Conservation (phyloP, 148 eudicot genomes). For the Beta vulgaris region DNA sequence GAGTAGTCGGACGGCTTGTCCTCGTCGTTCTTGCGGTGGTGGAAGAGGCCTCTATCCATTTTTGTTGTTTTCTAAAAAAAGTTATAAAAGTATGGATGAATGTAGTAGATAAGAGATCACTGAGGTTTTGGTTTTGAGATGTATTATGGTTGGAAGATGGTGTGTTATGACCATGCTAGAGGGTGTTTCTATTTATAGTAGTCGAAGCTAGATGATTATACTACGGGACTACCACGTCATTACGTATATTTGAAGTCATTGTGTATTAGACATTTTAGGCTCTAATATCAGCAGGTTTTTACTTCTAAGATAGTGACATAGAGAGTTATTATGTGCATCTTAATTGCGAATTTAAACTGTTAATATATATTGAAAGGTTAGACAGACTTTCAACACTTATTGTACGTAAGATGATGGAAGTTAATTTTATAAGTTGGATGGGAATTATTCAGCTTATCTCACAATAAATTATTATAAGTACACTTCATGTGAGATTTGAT, state of each 20-base stretch:
- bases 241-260: not conserved
- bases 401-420: no score
- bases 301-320: not conserved
- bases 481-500: no score
- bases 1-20: conserved; percentile 10
- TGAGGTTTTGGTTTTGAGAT: not conserved
- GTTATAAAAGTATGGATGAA: not conserved
- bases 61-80: not conserved
- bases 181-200: not conserved
- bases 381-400: no score
- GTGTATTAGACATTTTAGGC: not conserved
- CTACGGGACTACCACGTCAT: not conserved
- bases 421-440: no score
- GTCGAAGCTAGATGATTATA: not conserved
- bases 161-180: not conserved
- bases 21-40: conserved; percentile 28
- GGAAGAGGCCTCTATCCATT: conserved; percentile 25
- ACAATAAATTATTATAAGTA: no score
- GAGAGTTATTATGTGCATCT: not conserved
- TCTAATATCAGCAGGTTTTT: no score
- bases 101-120: not conserved
- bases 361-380: no score
- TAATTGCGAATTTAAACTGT: no score
- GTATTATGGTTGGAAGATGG: not conserved
- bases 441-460: no score